phyloP scores from a whole-genome alignment of 352 stramenopile species.

The Phytophthora uliginosa region DNA sequence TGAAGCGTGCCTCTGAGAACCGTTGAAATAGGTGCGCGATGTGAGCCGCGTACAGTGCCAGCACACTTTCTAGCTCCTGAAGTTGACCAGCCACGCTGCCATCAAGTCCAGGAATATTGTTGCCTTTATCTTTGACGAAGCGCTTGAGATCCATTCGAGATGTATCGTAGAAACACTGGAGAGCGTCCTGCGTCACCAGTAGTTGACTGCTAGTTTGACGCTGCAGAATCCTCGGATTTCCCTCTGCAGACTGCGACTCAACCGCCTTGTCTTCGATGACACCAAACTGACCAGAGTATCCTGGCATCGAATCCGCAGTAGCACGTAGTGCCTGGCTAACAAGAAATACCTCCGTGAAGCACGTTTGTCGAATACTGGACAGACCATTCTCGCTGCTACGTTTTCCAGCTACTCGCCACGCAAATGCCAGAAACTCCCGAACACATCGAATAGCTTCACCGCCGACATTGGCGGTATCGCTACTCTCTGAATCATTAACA shows the following conservation, averaged over 20 bases:
- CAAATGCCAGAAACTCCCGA: constrained; percentile 51
- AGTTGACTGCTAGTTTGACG: constrained; percentile 5
- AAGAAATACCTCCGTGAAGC: constrained; percentile 58
- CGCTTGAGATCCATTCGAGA: constrained; percentile 20
- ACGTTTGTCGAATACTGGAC: constrained; percentile 19
- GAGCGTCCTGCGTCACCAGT: background rate
- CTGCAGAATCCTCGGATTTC: background rate
- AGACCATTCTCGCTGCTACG: constrained; percentile 13
- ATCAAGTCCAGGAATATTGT: background rate
- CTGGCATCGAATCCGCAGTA: constrained; percentile 23
- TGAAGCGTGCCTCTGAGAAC: constrained; percentile 43
- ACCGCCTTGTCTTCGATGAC: background rate
- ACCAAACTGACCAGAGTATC: constrained; percentile 17
- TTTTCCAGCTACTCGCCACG: constrained; percentile 53
- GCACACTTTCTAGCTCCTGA: constrained; percentile 44
- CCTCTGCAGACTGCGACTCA: constrained; percentile 8
- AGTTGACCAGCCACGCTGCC: constrained; percentile 4
- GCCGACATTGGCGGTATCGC: background rate
- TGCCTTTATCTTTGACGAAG: constrained; percentile 5
- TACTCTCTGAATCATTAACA: constrained; percentile 4
- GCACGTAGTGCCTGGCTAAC: constrained; percentile 46
- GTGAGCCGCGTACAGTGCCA: constrained; percentile 53
- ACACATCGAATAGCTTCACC: constrained; percentile 37
- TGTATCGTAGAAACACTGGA: constrained; percentile 43
- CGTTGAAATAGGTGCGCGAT: constrained; percentile 56